Evolutionary conservation across 73 alveolate genomes (phyloP).

Genomic region (Paramecium pentaurelia): DNA sequence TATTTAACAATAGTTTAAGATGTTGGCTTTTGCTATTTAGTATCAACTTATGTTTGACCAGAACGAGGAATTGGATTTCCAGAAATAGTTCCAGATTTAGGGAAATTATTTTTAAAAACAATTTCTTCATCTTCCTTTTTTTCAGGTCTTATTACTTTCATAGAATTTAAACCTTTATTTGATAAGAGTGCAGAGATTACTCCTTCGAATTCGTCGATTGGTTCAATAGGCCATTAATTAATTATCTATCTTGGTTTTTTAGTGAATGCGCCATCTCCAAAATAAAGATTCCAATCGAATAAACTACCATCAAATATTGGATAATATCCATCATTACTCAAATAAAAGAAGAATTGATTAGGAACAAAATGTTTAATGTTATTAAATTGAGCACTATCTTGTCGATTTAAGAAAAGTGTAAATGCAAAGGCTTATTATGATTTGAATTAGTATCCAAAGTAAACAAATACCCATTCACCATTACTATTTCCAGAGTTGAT

Average conservation of each 20-base stretch:
- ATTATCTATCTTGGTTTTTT: not conserved
- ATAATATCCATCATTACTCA: not conserved
- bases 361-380: constrained; percentile 17
- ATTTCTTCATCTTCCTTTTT: not conserved
- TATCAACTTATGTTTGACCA: not conserved
- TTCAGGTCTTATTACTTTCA: not conserved
- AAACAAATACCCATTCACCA: constrained; percentile 37
- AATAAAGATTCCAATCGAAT: not conserved
- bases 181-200: not conserved
- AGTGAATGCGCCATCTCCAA: constrained; percentile 23
- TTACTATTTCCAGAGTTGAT: not conserved
- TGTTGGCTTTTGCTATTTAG: not conserved
- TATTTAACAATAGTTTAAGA: not conserved
- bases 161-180: not conserved
- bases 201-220: not conserved
- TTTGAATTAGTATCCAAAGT: constrained; percentile 21
- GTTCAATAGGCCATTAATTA: constrained; percentile 30
- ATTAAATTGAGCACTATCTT: constrained; percentile 26
- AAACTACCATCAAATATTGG: constrained; percentile 13
- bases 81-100: not conserved
- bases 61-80: not conserved
- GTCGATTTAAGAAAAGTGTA: not conserved
- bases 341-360: constrained; percentile 16
- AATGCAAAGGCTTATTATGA: not conserved
- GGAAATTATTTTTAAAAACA: not conserved